Conservation (phyloP, 495 filamentous ascomycete genomes). For the Aspergillus steynii region DNA sequence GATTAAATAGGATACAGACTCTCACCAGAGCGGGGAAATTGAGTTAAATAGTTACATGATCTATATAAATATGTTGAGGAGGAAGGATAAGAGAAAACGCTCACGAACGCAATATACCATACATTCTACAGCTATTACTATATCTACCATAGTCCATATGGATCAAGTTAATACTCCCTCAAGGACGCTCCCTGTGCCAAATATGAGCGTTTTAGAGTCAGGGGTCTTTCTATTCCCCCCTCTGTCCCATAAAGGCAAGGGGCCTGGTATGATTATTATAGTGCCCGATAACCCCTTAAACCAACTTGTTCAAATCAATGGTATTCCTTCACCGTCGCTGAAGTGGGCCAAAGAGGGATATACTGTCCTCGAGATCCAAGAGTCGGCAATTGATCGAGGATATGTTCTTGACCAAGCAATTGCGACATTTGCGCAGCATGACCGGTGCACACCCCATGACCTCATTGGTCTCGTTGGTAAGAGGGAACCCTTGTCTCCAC, state of each 20-base stretch:
- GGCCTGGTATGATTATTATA: slow-evolving; percentile 48
- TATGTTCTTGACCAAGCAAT: neutral
- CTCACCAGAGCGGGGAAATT: no score
- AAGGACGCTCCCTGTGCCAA: no score
- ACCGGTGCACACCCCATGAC: slow-evolving; percentile 3
- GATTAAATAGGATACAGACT: no score
- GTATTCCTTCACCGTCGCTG: slow-evolving; percentile 12
- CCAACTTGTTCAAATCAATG: neutral
- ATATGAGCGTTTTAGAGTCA: neutral
- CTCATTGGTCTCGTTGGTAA: slow-evolving; percentile 4
- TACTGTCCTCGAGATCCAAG: slow-evolving; percentile 16
- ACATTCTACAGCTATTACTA: no score
- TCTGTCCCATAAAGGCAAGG: slow-evolving; percentile 46
- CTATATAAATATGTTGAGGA: no score
- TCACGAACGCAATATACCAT: no score
- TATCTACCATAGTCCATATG: no score
- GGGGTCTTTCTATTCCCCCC: slow-evolving; percentile 38
- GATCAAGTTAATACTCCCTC: no score
- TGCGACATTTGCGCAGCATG: neutral
- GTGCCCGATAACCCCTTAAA: slow-evolving; percentile 2
- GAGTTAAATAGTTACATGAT: no score
- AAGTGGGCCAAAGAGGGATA: slow-evolving; percentile 29
- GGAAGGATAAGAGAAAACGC: no score
- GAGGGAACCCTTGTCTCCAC: slow-evolving; percentile 5
- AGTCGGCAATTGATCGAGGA: slow-evolving; percentile 1